Evolutionary conservation across 805 yeast genomes (phyloP), one percentile per base, ranked within the genome.

Genomic region (Candida suzukii): DNA sequence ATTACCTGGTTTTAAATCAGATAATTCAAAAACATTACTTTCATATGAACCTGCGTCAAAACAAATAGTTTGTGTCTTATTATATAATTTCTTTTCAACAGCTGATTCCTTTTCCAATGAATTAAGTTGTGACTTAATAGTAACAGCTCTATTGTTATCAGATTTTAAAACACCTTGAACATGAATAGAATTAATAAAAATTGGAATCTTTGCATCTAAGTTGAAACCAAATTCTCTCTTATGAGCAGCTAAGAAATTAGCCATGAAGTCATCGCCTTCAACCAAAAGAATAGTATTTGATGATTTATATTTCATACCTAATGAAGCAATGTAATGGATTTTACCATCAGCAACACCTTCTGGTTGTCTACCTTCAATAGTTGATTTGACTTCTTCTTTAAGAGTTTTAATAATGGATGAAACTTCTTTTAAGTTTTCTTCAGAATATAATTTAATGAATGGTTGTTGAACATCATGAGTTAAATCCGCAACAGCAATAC

Each of bases 301-400:
- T 58, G 45, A 53, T 61, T 9, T 63, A 56, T 42, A 61, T 65
- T 14, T 46, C 39, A 37, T 44, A 45, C 52, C 18, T 46, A 52
- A 21, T 29, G 36, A 11, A 80, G 71, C 80, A 82, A 78, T 45
- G 83, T 60, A 30, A 78, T 76, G 3, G 90, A 80, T 52, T 83
- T 95, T 24, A 90, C 79, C 9, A 93, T 95, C 43, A 26, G 70
- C 68, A 52, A 83, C 87, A 35, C 70, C 62, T 32, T 51, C 56
- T 17, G 80, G 66, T 12, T 64, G 57, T 14, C 58, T 55, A 7
- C 56, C 58, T 1, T 51, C 32, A 47, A 76, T 70, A 0, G 80
- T 79, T 54, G 31, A 46, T 27, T 55, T 56, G 41, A 68, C 58
- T 13, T 71, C 70, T 24, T 34, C 42, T 28, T 55, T 58, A 24